Evolutionary conservation across 192 early-diverging fungal species (phyloP).

Genomic region (Linnemannia exigua): DNA sequence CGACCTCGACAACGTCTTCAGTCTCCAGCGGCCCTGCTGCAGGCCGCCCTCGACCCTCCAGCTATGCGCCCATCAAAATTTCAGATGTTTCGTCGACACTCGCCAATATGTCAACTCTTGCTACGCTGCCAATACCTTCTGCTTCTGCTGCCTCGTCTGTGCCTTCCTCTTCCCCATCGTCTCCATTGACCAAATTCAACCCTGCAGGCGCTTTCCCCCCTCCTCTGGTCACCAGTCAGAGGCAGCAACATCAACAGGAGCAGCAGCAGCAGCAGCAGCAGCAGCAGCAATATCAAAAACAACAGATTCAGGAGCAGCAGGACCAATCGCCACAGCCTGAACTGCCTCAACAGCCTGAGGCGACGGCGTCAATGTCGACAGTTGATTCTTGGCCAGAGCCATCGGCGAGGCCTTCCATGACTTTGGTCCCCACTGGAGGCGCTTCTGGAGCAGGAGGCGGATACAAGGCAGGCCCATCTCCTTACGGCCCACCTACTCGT

Average conservation of each 20-base stretch:
- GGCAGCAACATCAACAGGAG: slow-evolving; percentile 2
- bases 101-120: slow-evolving; percentile 46
- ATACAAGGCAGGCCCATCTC: background rate
- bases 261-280: too few relatives aligned
- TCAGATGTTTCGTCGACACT: slow-evolving; percentile 40
- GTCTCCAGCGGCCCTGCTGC: background rate
- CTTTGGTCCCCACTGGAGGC: slow-evolving; percentile 1
- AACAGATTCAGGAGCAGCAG: background rate
- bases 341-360: too few relatives aligned
- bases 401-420: background rate
- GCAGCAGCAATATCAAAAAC: background rate
- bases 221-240: background rate
- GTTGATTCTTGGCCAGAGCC: background rate
- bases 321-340: slow-evolving; percentile 21
- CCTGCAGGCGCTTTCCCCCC: background rate
- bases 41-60: slow-evolving; percentile 42
- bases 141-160: background rate
- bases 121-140: slow-evolving; percentile 44
- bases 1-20: slow-evolving; percentile 29
- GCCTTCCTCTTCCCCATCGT: background rate
- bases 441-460: slow-evolving; percentile 46
- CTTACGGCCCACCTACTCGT: slow-evolving; percentile 29
- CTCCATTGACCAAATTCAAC: background rate
- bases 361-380: background rate
- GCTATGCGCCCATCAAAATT: slow-evolving; percentile 51